Evolutionary conservation across 768 basidiomycete genomes (phyloP).

Genomic region (Hygrocybe punicea): DNA sequence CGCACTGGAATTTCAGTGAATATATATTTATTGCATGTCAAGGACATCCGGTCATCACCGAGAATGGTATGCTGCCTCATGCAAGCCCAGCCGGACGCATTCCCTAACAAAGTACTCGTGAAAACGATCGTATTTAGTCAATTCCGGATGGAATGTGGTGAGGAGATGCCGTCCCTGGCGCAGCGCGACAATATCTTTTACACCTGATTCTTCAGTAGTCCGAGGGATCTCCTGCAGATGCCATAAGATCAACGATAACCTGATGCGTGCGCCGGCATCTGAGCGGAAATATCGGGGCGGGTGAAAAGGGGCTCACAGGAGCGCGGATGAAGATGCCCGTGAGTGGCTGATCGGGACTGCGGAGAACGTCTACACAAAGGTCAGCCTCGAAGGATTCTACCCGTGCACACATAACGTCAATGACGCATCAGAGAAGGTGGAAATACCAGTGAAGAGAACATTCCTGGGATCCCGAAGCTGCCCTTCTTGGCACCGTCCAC

Average conservation of each 20-base stretch:
- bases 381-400: too few species aligned
- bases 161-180: slow-evolving; percentile 83
- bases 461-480: slow-evolving; percentile 93
- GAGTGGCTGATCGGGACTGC: slow-evolving; percentile 59
- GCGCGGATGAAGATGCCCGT: slow-evolving; percentile 86
- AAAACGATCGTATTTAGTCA: slow-evolving; percentile 81
- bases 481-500: slow-evolving; percentile 76
- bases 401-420: slow-evolving; percentile 84
- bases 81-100: too few species aligned
- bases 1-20: too few species aligned
- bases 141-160: slow-evolving; percentile 92
- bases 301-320: slow-evolving; percentile 49
- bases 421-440: too few species aligned
- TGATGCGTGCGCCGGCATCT: too few species aligned
- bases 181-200: too few species aligned
- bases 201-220: slow-evolving; percentile 35
- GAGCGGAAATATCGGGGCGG: too few species aligned
- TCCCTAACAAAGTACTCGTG: slow-evolving; percentile 86
- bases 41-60: too few species aligned
- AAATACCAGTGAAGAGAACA: slow-evolving; percentile 15
- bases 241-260: too few species aligned
- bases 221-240: too few species aligned
- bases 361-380: slow-evolving; percentile 60
- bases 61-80: too few species aligned
- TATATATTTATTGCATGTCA: too few species aligned